Evolutionary conservation across 495 filamentous ascomycete genomes (phyloP), one percentile per base, ranked within the genome.

Genomic region (Trichocladium uniseriatum): DNA sequence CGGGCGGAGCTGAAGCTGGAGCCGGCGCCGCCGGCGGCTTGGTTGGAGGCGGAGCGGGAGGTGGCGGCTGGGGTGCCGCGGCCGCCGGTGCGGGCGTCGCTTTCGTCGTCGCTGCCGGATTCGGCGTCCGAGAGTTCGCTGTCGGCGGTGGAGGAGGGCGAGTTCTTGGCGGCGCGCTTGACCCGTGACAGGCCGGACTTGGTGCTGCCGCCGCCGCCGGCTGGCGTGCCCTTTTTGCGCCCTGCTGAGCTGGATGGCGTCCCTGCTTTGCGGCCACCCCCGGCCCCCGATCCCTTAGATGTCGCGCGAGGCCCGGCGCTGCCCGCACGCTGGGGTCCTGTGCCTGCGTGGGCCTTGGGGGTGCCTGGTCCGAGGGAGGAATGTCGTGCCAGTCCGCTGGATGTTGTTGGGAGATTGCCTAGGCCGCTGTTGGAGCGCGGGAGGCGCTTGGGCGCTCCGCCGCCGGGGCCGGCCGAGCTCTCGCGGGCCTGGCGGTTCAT

Each of bases 361-460:
- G 88, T 95, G 7, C 85, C 84, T 0, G 87, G 89, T 3, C 88
- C 87, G 5, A 90, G 65, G 2, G 88, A 94, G 0, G 85, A 79
- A 62, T 94, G 89, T 0, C 89, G 80, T 2, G 72, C 79, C 4
- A 94, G 76, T 27, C 78, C 80, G 39, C 87, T 89, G 0, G 86
- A 83, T 3, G 83, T 76, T 0, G 75, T 63, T 0, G 87, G 85
- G 2, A 89, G 64, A 11, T 73, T 78, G 18, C 82, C 79, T 7
- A 89, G 61, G 14, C 78, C 76, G 20, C 74, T 68, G 57, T 81
- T 87, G 3, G 86, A 67, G 5, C 86, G 83, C 11, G 85, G 86
- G 1, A 81, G 81, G 60, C 92, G 84, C 66, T 78, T 84, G 6
- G 76, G 72, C 9, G 11, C 31, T 11, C 31, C 31, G 7, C 31